phyloP scores from a whole-genome alignment of 2,329 filamentous ascomycete genomes.

The Epichloe coenophiala region DNA sequence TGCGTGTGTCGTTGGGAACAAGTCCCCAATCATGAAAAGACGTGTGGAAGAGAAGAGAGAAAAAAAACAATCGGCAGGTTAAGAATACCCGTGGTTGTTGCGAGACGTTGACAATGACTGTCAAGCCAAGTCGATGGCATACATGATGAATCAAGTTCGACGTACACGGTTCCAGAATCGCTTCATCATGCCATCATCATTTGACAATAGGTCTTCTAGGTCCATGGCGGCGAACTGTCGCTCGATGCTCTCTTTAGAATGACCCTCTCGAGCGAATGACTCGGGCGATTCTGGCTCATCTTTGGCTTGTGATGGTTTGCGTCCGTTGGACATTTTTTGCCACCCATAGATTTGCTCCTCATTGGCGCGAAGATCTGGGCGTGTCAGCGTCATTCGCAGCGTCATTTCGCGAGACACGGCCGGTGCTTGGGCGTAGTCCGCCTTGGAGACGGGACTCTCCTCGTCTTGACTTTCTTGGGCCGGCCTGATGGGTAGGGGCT shows the following conservation, averaged over 20 bases:
- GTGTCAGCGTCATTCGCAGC: conserved; percentile 84
- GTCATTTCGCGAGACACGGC: conserved; percentile 75
- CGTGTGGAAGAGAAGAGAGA: no score
- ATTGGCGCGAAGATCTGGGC: conserved; percentile 68
- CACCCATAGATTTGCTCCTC: conserved; percentile 62
- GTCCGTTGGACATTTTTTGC: conserved; percentile 31
- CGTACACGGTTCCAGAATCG: conserved; percentile 51
- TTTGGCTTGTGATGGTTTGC: conserved; percentile 31
- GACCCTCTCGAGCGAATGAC: conserved; percentile 19
- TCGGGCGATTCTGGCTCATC: conserved; percentile 20
- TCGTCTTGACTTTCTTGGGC: conserved; percentile 14
- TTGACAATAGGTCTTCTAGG: conserved; percentile 23
- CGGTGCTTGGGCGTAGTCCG: conserved; percentile 36
- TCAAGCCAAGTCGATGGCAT: no score
- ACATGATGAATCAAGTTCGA: conserved; percentile 18
- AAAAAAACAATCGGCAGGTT: no score
- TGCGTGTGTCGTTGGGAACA: background rate
- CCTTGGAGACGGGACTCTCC: conserved; percentile 14
- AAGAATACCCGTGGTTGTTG: no score
- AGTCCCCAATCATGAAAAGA: background rate
- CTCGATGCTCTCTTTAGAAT: conserved; percentile 40
- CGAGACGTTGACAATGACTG: no score
- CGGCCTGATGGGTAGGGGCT: conserved; percentile 17
- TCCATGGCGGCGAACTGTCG: conserved; percentile 40
- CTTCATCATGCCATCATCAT: conserved; percentile 43